These are phyloP conservation scores for Aegilops tauschii DNA, from an alignment of 176 grass and related monocot genomes.

Conservation along the genomic window DNA sequence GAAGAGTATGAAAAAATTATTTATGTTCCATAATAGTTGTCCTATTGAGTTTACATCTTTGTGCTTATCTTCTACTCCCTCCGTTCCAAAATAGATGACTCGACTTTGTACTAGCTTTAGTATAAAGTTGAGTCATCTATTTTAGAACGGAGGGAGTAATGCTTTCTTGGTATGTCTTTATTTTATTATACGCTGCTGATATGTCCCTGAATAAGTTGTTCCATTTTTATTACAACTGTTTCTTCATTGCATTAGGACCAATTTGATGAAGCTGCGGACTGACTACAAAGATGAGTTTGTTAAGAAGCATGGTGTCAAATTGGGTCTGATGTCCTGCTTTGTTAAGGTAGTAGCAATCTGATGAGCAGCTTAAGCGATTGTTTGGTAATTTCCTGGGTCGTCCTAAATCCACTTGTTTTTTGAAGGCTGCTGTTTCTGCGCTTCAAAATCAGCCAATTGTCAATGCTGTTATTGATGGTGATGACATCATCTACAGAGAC, in stretches of 20 bases:
- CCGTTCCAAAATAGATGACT: no score
- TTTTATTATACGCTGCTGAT: neutral
- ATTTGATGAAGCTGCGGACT: constrained; percentile 82
- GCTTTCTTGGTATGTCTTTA: neutral
- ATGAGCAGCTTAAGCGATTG: constrained; percentile 5
- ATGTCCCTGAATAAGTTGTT: neutral
- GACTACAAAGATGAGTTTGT: constrained; percentile 78
- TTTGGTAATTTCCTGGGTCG: neutral
- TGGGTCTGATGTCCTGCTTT: constrained; percentile 89
- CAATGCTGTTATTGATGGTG: constrained; percentile 83
- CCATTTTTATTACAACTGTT: neutral
- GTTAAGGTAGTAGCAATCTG: constrained; percentile 50
- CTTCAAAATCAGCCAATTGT: constrained; percentile 78
- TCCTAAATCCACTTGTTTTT: constrained; percentile 34
- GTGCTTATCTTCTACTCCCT: neutral
- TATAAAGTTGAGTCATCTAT: no score
- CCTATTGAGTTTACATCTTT: neutral
- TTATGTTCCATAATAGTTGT: neutral
- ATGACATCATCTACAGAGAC: constrained; percentile 78
- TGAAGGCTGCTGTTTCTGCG: constrained; percentile 67
- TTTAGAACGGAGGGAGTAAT: neutral
- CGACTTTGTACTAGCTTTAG: no score
- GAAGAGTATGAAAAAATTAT: neutral
- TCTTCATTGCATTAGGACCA: constrained; percentile 50
- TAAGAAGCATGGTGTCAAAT: constrained; percentile 78